Evolutionary conservation across 345 rosid genomes (phyloP).

Genomic region (Tarenaya hassleriana): DNA sequence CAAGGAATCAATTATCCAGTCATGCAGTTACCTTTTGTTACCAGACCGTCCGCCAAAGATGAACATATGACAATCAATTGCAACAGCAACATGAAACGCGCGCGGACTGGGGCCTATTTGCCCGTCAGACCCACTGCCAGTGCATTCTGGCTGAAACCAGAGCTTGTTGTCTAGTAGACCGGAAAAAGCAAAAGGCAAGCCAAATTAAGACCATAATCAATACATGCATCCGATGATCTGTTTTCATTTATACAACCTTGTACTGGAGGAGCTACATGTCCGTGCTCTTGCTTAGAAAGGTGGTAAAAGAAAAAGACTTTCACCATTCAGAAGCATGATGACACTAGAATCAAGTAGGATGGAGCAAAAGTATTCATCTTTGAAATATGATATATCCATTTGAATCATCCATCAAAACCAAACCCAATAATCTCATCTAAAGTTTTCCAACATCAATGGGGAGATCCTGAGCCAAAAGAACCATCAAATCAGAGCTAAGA

Average conservation of each 20-base stretch:
- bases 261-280: background rate
- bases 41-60: conserved; percentile 92
- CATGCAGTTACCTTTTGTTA: conserved; percentile 49
- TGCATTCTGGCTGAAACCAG: conserved; percentile 92
- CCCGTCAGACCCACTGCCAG: conserved; percentile 78
- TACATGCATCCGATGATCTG: background rate
- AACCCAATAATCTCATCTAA: background rate
- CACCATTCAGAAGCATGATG: background rate
- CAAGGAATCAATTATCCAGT: background rate
- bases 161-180: conserved; percentile 57
- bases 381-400: background rate
- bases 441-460: background rate
- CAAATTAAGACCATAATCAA: background rate
- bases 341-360: background rate
- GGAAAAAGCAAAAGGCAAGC: conserved; percentile 8
- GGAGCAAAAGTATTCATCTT: background rate
- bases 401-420: background rate
- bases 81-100: conserved; percentile 89
- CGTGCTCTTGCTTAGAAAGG: background rate
- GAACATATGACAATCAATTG: conserved; percentile 93
- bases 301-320: conserved; percentile 4
- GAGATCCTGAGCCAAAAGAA: background rate
- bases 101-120: conserved; percentile 79
- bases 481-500: background rate
- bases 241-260: background rate